These are phyloP conservation scores for Aspergillus floridensis DNA, from an alignment of 2,329 filamentous ascomycete species.

Conservation along the genomic window DNA sequence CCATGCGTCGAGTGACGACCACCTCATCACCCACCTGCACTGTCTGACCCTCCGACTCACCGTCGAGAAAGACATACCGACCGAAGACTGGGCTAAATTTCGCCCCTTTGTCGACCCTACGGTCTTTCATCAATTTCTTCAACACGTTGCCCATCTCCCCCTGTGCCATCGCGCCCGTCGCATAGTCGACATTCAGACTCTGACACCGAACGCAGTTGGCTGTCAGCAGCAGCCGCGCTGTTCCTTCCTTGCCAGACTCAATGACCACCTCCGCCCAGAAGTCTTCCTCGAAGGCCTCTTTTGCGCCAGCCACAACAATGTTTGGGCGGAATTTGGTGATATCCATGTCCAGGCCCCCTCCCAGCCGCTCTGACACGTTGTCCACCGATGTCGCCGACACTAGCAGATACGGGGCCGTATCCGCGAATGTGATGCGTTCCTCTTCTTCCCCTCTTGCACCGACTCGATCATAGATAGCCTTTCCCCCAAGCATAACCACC, in stretches of 20 bases:
- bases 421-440: slow-evolving; percentile 32
- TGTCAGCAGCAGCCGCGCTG: slow-evolving; percentile 55
- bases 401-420: slow-evolving; percentile 63
- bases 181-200: slow-evolving; percentile 70
- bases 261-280: slow-evolving; percentile 65
- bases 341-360: slow-evolving; percentile 53
- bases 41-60: slow-evolving; percentile 31
- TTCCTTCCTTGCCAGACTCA: slow-evolving; percentile 13
- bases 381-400: slow-evolving; percentile 67
- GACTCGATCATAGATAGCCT: not conserved
- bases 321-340: slow-evolving; percentile 72
- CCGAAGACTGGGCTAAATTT: slow-evolving; percentile 72
- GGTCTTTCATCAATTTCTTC: slow-evolving; percentile 68
- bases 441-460: slow-evolving; percentile 11
- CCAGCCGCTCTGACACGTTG: slow-evolving; percentile 60
- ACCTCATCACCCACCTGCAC: slow-evolving; percentile 59
- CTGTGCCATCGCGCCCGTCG: slow-evolving; percentile 57
- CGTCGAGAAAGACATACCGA: slow-evolving; percentile 63
- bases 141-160: slow-evolving; percentile 61
- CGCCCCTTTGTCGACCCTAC: slow-evolving; percentile 66
- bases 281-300: slow-evolving; percentile 64
- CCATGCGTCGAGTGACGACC: slow-evolving; percentile 49
- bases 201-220: slow-evolving; percentile 68
- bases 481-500: not conserved
- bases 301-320: slow-evolving; percentile 63